phyloP scores from a whole-genome alignment of 1,284 basidiomycete species.

The Microbotryum intermedium region DNA sequence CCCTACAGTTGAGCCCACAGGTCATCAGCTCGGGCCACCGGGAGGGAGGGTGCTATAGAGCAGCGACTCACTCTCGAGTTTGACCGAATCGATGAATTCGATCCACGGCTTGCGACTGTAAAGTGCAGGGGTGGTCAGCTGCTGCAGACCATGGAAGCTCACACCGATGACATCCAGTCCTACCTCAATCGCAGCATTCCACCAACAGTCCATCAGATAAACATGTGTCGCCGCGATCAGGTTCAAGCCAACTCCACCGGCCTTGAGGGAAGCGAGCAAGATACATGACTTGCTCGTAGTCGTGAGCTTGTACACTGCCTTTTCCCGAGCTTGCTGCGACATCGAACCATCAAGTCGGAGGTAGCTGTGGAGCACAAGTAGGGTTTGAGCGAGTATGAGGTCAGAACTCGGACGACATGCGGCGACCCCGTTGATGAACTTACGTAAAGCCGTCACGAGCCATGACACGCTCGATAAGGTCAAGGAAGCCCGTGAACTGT shows the following conservation, averaged over 20 bases:
- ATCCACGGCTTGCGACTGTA: conserved; percentile 34
- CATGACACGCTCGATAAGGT: conserved; percentile 28
- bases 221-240: conserved; percentile 25
- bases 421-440: not conserved
- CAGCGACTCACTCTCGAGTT: conserved; percentile 7
- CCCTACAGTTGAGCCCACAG: not conserved
- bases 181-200: conserved; percentile 6
- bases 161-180: not conserved
- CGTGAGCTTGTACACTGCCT: conserved; percentile 65
- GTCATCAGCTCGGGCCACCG: not conserved
- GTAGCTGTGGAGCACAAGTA: conserved; percentile 8
- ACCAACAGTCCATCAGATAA: conserved; percentile 31
- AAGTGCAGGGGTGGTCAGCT: not conserved
- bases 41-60: not conserved
- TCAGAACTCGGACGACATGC: not conserved
- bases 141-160: not conserved
- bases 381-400: not conserved
- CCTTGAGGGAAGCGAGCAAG: conserved; percentile 74
- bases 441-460: conserved; percentile 22
- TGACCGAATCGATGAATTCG: conserved; percentile 34
- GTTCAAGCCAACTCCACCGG: conserved; percentile 72
- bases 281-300: conserved; percentile 72
- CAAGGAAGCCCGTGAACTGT: conserved; percentile 43
- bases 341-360: conserved; percentile 87
- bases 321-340: conserved; percentile 71